Conservation (phyloP, 257 asterid species). For the Mentha longifolia region DNA sequence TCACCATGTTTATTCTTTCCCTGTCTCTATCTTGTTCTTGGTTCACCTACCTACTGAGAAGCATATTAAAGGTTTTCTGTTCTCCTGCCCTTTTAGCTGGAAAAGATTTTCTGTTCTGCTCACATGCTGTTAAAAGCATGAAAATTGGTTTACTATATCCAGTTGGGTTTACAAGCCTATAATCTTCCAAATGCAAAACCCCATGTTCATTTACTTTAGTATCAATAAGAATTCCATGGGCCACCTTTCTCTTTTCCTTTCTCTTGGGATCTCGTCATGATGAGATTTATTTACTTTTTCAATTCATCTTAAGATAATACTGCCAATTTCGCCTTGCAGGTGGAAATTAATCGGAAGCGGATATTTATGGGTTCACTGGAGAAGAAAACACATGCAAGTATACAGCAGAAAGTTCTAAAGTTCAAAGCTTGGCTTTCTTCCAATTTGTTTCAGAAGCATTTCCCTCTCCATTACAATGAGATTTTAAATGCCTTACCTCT, state of each 20-base stretch:
- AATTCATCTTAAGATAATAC: constrained; percentile 14
- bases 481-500: constrained; percentile 76
- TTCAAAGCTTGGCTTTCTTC: constrained; percentile 88
- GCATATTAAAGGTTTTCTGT: not conserved
- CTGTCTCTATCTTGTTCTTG: constrained; percentile 18
- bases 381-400: constrained; percentile 66
- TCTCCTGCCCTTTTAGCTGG: not conserved
- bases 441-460: constrained; percentile 70
- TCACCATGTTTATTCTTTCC: constrained; percentile 17
- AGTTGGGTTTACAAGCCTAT: not conserved
- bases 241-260: constrained; percentile 15
- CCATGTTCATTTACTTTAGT: constrained; percentile 15
- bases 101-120: not conserved
- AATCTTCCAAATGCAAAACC: constrained; percentile 14
- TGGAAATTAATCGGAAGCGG: constrained; percentile 71
- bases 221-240: not conserved
- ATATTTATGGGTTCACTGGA: constrained; percentile 82
- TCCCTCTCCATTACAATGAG: constrained; percentile 77
- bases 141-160: constrained; percentile 14
- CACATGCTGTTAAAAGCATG: constrained; percentile 18
- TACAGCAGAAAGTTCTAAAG: constrained; percentile 62
- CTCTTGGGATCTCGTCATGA: constrained; percentile 1
- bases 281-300: constrained; percentile 24
- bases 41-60: constrained; percentile 8
- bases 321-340: constrained; percentile 54